Conservation (phyloP, 768 basidiomycete species). For the Strobilomyces echinocephalus region DNA sequence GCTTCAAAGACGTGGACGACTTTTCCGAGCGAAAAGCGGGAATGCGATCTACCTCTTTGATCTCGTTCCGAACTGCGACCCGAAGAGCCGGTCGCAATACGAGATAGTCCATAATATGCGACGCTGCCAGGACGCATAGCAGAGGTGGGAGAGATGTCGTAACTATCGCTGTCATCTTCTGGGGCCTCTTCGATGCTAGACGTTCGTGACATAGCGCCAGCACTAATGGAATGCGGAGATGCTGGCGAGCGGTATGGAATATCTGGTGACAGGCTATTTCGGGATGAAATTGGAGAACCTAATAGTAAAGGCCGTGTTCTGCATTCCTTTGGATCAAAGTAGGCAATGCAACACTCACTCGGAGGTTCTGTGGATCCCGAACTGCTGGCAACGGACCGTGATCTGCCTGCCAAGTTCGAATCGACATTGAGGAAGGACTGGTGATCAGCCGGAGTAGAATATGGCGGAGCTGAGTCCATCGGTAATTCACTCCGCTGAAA, state of each 20-base stretch:
- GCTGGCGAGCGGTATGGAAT: slow-evolving; percentile 4
- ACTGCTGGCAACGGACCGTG: slow-evolving; percentile 7
- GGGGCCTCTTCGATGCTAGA: slow-evolving; percentile 41
- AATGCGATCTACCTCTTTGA: slow-evolving; percentile 33
- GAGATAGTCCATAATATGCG: slow-evolving; percentile 13
- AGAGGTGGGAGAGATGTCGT: slow-evolving; percentile 3
- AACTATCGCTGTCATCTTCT: slow-evolving; percentile 27
- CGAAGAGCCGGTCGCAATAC: slow-evolving; percentile 14
- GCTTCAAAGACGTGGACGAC: slow-evolving; percentile 49
- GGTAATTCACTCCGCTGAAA: background rate
- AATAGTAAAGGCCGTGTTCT: background rate
- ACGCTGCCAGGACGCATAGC: slow-evolving; percentile 2
- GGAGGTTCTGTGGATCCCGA: slow-evolving; percentile 7
- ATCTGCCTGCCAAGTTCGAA: background rate
- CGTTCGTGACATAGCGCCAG: slow-evolving; percentile 30
- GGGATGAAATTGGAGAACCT: slow-evolving; percentile 10
- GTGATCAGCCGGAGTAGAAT: slow-evolving; percentile 15
- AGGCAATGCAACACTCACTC: slow-evolving; percentile 4
- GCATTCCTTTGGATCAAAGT: background rate
- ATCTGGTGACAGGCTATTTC: slow-evolving; percentile 1
- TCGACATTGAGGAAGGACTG: background rate
- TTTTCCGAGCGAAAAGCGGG: slow-evolving; percentile 51
- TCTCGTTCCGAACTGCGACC: slow-evolving; percentile 17
- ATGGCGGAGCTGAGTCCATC: slow-evolving; percentile 31
- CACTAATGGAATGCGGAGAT: slow-evolving; percentile 6